Evolutionary conservation across 2,329 filamentous ascomycete species (phyloP).

Genomic region (Stagonosporopsis vannaccii): DNA sequence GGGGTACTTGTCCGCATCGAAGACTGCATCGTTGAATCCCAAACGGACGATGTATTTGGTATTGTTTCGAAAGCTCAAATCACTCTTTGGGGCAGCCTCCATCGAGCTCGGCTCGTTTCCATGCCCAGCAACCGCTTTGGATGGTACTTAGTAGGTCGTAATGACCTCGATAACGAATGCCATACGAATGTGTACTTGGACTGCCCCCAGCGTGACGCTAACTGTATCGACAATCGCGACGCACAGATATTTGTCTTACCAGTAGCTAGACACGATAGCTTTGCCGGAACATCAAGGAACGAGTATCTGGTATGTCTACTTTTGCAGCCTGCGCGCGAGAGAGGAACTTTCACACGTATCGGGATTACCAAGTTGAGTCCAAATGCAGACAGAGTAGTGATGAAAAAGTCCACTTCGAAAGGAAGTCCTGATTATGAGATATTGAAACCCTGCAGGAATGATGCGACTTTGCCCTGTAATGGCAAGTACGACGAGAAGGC

Average conservation of each 20-base stretch:
- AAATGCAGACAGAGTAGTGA: neutral
- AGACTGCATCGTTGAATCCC: neutral
- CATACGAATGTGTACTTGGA: slow-evolving; percentile 21
- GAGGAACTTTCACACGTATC: neutral
- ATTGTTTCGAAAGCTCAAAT: neutral
- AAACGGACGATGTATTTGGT: neutral
- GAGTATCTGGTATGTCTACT: neutral
- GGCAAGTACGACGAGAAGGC: neutral
- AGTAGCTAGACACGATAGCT: neutral
- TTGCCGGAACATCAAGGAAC: neutral
- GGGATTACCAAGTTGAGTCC: slow-evolving; percentile 2
- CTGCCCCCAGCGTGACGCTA: slow-evolving; percentile 12
- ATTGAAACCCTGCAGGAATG: neutral
- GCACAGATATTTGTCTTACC: slow-evolving; percentile 10
- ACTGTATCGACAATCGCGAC: slow-evolving; percentile 10
- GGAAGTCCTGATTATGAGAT: neutral
- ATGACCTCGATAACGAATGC: slow-evolving; percentile 3
- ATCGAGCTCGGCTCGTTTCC: neutral
- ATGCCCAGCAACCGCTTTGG: neutral
- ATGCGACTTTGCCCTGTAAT: neutral
- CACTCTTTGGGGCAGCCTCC: neutral
- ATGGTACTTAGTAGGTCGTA: slow-evolving; percentile 4
- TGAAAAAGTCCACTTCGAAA: neutral
- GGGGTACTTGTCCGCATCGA: neutral
- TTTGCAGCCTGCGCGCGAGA: neutral